A percentile compares a stretch with the other conserved stretches of the same genome.
phyloP scores from a whole-genome alignment of 352 stramenopile genomes.

The Pythium scleroteichum region DNA sequence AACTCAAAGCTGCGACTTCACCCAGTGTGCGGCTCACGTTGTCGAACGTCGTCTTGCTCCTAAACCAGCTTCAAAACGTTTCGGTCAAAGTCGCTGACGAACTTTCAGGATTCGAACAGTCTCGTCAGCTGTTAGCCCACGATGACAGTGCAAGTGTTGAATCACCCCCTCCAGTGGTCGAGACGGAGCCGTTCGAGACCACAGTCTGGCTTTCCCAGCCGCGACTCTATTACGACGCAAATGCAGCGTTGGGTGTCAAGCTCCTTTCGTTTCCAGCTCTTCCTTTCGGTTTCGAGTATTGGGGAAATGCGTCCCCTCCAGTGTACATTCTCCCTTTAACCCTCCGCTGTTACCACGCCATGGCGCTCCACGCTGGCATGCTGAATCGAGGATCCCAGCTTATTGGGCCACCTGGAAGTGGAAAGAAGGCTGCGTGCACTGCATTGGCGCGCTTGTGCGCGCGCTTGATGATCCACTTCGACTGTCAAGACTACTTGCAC shows the following conservation, averaged over 20 bases:
- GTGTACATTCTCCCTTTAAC: conserved; percentile 60
- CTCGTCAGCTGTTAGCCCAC: too few species aligned
- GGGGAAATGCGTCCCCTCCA: conserved; percentile 43
- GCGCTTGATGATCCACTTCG: conserved; percentile 43
- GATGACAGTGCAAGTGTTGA: too few species aligned
- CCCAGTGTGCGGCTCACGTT: conserved; percentile 38
- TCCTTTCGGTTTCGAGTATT: conserved; percentile 72
- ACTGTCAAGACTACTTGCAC: conserved; percentile 28
- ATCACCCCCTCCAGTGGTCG: too few species aligned
- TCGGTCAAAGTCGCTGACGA: conserved; percentile 27
- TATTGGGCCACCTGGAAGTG: conserved; percentile 33
- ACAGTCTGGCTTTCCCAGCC: conserved; percentile 63
- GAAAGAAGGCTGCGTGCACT: conserved; percentile 48
- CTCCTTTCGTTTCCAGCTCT: conserved; percentile 50
- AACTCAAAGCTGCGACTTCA: conserved; percentile 50
- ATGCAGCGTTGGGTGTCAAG: conserved; percentile 41
- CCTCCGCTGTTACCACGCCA: conserved; percentile 57
- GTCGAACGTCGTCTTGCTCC: conserved; percentile 47
- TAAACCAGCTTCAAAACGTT: conserved; percentile 58
- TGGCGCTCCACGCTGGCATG: conserved; percentile 41
- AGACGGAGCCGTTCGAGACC: conserved; percentile 11
- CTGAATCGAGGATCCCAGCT: conserved; percentile 46
- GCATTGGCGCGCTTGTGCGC: conserved; percentile 51
- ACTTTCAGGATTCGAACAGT: too few species aligned
- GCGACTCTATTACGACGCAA: conserved; percentile 68